phyloP scores from a whole-genome alignment of 495 filamentous ascomycete genomes.

The Cladorrhinum samala region DNA sequence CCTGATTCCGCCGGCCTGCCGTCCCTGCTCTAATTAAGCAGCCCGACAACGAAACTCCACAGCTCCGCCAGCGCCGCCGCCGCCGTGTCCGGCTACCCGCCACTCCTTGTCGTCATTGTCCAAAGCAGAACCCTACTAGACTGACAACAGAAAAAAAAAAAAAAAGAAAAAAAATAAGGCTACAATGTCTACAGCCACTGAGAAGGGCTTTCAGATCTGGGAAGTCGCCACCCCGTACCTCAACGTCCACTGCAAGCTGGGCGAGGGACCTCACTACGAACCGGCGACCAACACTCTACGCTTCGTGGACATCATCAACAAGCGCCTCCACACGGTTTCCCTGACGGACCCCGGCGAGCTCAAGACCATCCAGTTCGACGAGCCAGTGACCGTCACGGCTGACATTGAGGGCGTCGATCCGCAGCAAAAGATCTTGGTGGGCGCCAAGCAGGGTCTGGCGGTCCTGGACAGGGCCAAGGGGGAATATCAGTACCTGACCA shows the following conservation, averaged over 20 bases:
- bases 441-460: slow-evolving; percentile 75
- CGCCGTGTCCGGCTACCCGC: too few species aligned
- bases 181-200: too few species aligned
- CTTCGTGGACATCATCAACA: slow-evolving; percentile 83
- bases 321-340: slow-evolving; percentile 68
- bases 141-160: too few species aligned
- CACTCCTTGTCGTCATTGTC: too few species aligned
- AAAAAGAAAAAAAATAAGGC: slow-evolving; percentile 23
- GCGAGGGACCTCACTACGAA: slow-evolving; percentile 82
- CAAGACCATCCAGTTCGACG: slow-evolving; percentile 59
- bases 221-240: slow-evolving; percentile 62
- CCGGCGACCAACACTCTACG: slow-evolving; percentile 61
- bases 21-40: too few species aligned
- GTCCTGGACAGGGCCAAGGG: slow-evolving; percentile 64
- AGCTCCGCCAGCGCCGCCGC: too few species aligned
- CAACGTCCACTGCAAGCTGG: slow-evolving; percentile 62
- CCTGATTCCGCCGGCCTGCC: too few species aligned
- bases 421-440: slow-evolving; percentile 62
- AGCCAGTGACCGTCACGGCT: slow-evolving; percentile 70
- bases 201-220: slow-evolving; percentile 36
- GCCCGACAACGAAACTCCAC: too few species aligned
- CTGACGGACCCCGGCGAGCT: slow-evolving; percentile 57
- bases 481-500: slow-evolving; percentile 41
- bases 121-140: too few species aligned
- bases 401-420: slow-evolving; percentile 67